These are phyloP conservation scores for Sinapis alba DNA, from an alignment of 441 rosid species.

Conservation along the genomic window DNA sequence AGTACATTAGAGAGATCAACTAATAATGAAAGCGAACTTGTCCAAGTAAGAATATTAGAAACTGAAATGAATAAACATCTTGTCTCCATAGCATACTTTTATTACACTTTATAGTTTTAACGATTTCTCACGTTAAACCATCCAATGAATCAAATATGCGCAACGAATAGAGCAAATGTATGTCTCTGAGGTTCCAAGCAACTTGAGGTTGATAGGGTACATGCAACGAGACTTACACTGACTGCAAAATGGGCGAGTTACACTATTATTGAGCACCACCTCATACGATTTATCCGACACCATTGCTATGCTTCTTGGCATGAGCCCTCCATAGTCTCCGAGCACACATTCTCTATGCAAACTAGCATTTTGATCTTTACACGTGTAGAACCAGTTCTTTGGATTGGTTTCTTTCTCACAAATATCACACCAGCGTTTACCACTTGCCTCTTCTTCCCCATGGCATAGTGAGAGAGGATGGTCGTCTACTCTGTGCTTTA, in stretches of 20 bases:
- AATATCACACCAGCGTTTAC: not conserved
- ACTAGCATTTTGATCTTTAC: not conserved
- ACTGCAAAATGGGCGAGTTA: not conserved
- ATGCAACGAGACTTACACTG: not conserved
- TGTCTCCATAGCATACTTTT: not conserved
- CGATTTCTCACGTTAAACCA: too few species aligned
- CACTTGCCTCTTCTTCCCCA: not conserved
- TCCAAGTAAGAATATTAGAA: not conserved
- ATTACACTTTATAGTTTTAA: not conserved
- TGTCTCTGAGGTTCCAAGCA: not conserved
- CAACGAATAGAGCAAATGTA: not conserved
- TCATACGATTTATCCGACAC: rapidly evolving
- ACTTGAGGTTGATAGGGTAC: not conserved
- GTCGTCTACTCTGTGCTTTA: not conserved
- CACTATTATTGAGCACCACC: not conserved
- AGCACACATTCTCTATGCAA: not conserved
- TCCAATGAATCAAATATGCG: not conserved
- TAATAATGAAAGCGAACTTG: not conserved
- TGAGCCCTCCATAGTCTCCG: not conserved
- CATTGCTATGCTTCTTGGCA: not conserved
- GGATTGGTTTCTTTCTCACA: not conserved
- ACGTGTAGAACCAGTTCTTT: not conserved
- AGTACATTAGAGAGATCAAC: not conserved
- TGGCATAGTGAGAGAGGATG: not conserved
- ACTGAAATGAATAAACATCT: not conserved